phyloP scores from a whole-genome alignment of 805 yeast genomes.

The Cyberlindnera mississippiensis region DNA sequence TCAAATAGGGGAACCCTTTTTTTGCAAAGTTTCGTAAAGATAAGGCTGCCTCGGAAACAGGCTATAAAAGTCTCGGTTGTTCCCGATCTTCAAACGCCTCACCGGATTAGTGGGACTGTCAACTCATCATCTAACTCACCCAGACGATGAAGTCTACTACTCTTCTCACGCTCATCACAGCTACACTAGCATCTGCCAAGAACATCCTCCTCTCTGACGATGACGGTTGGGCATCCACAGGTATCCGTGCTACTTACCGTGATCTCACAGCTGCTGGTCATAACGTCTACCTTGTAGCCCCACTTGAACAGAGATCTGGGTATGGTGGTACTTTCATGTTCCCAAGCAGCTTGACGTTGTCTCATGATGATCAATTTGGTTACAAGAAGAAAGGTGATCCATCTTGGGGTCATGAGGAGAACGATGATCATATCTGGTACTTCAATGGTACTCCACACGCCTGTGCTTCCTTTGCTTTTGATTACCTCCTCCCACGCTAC shows the following conservation, averaged over 20 bases:
- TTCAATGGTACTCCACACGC: conserved; percentile 55
- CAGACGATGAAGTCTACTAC: conserved; percentile 11
- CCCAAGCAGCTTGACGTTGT: conserved; percentile 37
- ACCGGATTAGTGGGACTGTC: no score
- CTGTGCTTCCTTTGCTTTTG: conserved; percentile 45
- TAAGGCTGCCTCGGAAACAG: no score
- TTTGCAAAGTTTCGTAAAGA: no score
- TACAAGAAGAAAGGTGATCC: conserved; percentile 47
- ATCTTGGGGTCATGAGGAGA: conserved; percentile 50
- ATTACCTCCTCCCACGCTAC: conserved; percentile 43
- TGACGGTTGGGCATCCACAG: conserved; percentile 54
- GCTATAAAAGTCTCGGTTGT: no score
- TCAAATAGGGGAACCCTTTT: no score
- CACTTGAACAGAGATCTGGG: conserved; percentile 49
- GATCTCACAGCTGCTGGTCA: conserved; percentile 45
- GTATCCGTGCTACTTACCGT: conserved; percentile 52
- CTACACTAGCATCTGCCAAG: conserved; percentile 28
- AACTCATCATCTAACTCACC: no score
- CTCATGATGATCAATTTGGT: conserved; percentile 44
- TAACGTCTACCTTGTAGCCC: conserved; percentile 47
- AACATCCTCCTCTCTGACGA: conserved; percentile 51
- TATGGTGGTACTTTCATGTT: conserved; percentile 50
- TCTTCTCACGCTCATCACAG: conserved; percentile 10
- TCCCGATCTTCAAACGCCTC: no score
- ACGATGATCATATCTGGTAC: conserved; percentile 45